These are phyloP conservation scores for Fragaria nilgerrensis DNA, from an alignment of 306 rosid genomes.

Conservation along the genomic window DNA sequence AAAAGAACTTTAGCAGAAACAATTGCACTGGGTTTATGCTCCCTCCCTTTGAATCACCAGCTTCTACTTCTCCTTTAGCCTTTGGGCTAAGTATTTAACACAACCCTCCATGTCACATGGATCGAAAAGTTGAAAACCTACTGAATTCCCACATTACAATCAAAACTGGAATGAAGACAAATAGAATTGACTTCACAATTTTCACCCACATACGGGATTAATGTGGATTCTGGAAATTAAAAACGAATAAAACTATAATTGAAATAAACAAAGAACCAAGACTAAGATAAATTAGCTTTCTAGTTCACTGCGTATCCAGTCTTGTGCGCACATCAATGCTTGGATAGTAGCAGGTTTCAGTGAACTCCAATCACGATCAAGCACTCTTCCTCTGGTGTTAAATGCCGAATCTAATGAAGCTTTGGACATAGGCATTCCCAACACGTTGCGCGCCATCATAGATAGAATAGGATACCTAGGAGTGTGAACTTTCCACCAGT, in stretches of 20 bases:
- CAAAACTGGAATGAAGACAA: constrained; percentile 7
- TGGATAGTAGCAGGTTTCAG: constrained; percentile 66
- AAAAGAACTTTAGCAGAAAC: neutral
- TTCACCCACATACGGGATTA: constrained; percentile 17
- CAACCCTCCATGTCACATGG: neutral
- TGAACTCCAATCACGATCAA: constrained; percentile 77
- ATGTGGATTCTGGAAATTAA: neutral
- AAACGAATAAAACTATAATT: neutral
- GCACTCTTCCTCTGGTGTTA: constrained; percentile 48
- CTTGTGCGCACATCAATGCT: constrained; percentile 91
- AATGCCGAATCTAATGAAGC: constrained; percentile 59
- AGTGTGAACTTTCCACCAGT: constrained; percentile 99
- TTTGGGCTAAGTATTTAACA: neutral
- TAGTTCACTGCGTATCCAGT: constrained; percentile 92
- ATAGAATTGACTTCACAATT: constrained; percentile 59
- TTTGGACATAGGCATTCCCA: constrained; percentile 84
- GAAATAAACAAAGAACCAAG: neutral
- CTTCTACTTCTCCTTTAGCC: neutral
- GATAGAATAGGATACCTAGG: constrained; percentile 93
- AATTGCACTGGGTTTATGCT: neutral
- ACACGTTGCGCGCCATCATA: constrained; percentile 92
- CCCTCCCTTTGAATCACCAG: neutral
- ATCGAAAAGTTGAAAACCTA: neutral
- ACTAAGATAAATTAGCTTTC: constrained; percentile 47
- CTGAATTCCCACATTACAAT: neutral